Conservation (phyloP, 2,329 filamentous ascomycete genomes). For the Beauveria medogensis region DNA sequence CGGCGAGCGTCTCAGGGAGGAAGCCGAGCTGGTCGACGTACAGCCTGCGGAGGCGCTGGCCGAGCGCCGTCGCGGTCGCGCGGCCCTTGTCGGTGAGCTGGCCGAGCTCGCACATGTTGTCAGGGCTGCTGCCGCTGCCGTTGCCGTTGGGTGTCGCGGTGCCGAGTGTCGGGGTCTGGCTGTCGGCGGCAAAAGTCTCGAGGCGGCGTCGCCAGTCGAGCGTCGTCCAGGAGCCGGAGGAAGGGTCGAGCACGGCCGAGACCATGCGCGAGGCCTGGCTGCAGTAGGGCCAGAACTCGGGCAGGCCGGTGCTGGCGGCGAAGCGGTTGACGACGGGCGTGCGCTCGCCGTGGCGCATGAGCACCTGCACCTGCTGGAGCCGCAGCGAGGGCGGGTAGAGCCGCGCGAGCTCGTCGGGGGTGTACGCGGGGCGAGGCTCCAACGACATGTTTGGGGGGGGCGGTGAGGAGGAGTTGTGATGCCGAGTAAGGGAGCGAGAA, state of each 20-base stretch:
- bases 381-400: conserved; percentile 77
- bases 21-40: conserved; percentile 70
- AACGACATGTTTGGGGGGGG: conserved; percentile 58
- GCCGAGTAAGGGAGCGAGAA: not conserved
- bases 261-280: conserved; percentile 63
- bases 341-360: conserved; percentile 72
- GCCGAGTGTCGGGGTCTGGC: conserved; percentile 23
- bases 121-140: conserved; percentile 52
- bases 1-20: conserved; percentile 49
- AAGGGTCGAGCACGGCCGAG: conserved; percentile 38
- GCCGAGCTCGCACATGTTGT: conserved; percentile 71
- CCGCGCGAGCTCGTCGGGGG: conserved; percentile 65
- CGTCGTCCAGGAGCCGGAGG: conserved; percentile 32
- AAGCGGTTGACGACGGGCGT: conserved; percentile 86
- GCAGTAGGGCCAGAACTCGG: conserved; percentile 83
- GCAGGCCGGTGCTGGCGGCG: conserved; percentile 59
- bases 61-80: conserved; percentile 62
- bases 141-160: conserved; percentile 34
- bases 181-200: conserved; percentile 71
- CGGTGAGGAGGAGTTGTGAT: not conserved
- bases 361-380: conserved; percentile 83
- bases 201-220: conserved; percentile 62
- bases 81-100: conserved; percentile 71
- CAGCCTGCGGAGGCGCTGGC: conserved; percentile 57
- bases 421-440: conserved; percentile 66